These are phyloP conservation scores for Lachnellula arida DNA, from an alignment of 2,329 filamentous ascomycete species.

Conservation along the genomic window DNA sequence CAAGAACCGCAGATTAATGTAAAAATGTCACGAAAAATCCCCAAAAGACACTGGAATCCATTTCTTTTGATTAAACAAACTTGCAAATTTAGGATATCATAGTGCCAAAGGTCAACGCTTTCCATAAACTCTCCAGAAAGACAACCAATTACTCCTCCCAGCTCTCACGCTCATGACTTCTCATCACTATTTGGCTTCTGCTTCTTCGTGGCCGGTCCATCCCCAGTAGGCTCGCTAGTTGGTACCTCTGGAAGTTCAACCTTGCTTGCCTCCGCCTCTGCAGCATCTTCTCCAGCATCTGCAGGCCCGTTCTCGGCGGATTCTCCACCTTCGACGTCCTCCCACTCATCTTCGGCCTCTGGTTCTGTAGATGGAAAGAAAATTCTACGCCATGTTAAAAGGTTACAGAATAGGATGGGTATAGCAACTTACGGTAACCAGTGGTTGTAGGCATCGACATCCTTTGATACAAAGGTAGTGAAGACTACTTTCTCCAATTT, in stretches of 20 bases:
- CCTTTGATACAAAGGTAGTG: constrained; percentile 76
- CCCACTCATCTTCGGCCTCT: constrained; percentile 23
- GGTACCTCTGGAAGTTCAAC: constrained; percentile 36
- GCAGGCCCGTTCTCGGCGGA: constrained; percentile 23
- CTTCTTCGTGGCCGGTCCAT: constrained; percentile 33
- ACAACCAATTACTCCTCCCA: not conserved
- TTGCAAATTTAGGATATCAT: not conserved
- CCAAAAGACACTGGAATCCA: too few relatives aligned
- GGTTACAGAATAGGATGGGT: not conserved
- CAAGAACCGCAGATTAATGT: too few relatives aligned
- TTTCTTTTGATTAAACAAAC: not conserved
- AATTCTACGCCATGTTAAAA: constrained; percentile 31
- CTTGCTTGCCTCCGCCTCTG: constrained; percentile 20
- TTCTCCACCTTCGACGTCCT: constrained; percentile 25
- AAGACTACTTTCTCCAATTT: constrained; percentile 74
- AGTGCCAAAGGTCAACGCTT: not conserved
- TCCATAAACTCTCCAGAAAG: not conserved
- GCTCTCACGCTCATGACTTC: constrained; percentile 1
- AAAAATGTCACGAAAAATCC: too few relatives aligned
- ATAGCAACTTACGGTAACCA: constrained; percentile 64
- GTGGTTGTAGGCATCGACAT: constrained; percentile 66
- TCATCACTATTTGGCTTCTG: constrained; percentile 28
- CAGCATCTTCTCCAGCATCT: constrained; percentile 3
- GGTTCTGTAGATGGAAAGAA: constrained; percentile 44
- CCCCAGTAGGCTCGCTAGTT: constrained; percentile 30